These are phyloP conservation scores for Panicum miliaceum DNA, from an alignment of 176 grass and related monocot genomes.

Conservation along the genomic window DNA sequence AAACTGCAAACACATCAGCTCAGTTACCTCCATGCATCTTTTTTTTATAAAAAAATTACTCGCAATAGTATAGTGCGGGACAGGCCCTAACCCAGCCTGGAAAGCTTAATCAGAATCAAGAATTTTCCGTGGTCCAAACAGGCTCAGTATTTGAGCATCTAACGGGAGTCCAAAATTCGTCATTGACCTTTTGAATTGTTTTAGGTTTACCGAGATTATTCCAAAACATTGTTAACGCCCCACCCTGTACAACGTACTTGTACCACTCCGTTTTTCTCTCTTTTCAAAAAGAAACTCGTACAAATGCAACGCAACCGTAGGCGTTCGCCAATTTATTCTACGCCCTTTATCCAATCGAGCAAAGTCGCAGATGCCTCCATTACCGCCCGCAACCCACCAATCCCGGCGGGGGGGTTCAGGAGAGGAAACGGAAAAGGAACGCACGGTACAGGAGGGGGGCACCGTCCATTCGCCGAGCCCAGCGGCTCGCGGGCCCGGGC, in stretches of 20 bases:
- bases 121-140: constrained; percentile 18
- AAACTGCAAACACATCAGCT: background rate
- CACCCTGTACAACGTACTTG: background rate
- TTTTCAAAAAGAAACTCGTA: background rate
- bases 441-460: background rate
- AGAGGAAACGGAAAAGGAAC: background rate
- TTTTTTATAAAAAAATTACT: background rate
- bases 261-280: background rate
- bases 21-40: background rate
- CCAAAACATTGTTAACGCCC: constrained; percentile 26
- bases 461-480: background rate
- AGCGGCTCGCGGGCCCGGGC: background rate
- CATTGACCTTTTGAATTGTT: constrained; percentile 21
- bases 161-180: constrained; percentile 2
- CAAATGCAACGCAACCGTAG: background rate
- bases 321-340: background rate
- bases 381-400: background rate
- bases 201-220: background rate
- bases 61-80: background rate
- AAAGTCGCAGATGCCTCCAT: constrained; percentile 9
- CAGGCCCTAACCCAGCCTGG: background rate
- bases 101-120: constrained; percentile 16
- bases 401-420: background rate
- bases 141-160: constrained; percentile 13
- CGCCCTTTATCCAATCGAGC: background rate